Evolutionary conservation across 441 rosid species (phyloP).

Genomic region (Manihot esculenta): DNA sequence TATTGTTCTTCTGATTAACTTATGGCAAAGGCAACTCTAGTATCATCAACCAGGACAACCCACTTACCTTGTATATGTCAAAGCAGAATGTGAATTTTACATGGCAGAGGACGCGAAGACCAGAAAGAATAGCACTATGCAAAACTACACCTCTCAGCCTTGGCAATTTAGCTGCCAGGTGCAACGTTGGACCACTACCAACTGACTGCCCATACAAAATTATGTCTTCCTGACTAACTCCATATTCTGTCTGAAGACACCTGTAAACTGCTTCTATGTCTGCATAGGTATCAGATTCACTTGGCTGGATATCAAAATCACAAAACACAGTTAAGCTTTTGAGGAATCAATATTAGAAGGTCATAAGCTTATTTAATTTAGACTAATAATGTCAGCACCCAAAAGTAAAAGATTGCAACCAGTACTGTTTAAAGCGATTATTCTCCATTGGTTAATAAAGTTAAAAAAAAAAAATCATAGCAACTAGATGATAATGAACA

Average conservation of each 20-base stretch:
- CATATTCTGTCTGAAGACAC: constrained; percentile 88
- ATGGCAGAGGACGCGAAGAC: constrained; percentile 97
- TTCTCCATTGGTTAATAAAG: too few relatives aligned
- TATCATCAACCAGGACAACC: constrained; percentile 5
- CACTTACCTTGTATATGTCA: constrained; percentile 77
- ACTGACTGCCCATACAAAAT: constrained; percentile 96
- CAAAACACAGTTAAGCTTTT: constrained; percentile 7
- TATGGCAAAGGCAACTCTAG: not conserved
- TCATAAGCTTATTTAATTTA: not conserved
- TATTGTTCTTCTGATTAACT: not conserved
- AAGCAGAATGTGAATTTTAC: constrained; percentile 81
- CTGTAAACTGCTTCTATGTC: constrained; percentile 95
- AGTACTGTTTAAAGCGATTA: not conserved
- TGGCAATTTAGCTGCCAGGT: constrained; percentile 93
- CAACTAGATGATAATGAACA: too few relatives aligned
- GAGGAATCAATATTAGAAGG: not conserved
- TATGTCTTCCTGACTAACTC: constrained; percentile 86
- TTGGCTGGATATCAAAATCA: constrained; percentile 54
- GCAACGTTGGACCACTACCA: constrained; percentile 95
- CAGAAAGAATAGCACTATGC: constrained; percentile 97
- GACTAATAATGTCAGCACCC: not conserved
- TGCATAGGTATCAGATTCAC: constrained; percentile 91
- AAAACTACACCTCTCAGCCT: constrained; percentile 94
- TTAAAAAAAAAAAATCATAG: too few relatives aligned
- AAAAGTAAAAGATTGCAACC: not conserved